Evolutionary conservation across 2,329 filamentous ascomycete genomes (phyloP), one percentile per base, ranked within the genome.

Genomic region (Ophiostoma ips): DNA sequence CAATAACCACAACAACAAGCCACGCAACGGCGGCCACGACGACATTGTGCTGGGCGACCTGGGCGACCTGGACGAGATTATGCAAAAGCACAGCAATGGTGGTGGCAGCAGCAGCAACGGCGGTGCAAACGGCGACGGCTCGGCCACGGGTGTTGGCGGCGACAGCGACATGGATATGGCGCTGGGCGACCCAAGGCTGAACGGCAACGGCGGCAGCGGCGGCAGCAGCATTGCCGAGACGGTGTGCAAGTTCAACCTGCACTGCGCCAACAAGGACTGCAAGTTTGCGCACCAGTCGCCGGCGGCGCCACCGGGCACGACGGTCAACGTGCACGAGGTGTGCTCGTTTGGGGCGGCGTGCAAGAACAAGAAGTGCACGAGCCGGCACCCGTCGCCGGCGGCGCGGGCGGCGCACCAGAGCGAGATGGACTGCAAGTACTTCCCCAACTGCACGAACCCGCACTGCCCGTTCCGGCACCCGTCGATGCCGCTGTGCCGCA

Each of bases 261-360:
- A 77, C 55, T 98, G 92, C 70, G 86, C 84, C 36, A 94, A 94
- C 66, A 80, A 79, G 58, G 86, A 94, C 54, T 98, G 92, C 69
- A 84, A 83, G 57, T 98, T 87, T 64, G 92, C 87, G 16, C 92
- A 98, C 61, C 90, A 95, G 68, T 95, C 89, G 15, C 88, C 92
- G 2, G 88, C 85, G 2, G 89, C 90, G 31, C 84, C 87, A 3
- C 82, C 83, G 2, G 85, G 84, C 28, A 77, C 76, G 2, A 75
- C 81, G 0, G 73, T 96, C 52, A 92, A 96, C 63, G 74, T 89
- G 57, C 77, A 73, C 52, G 87, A 94, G 60, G 72, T 76, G 16
- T 98, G 92, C 69, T 76, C 76, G 16, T 96, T 85, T 59, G 90
- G 88, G 18, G 87, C 81, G 2, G 88, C 88, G 9, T 98, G 92